These are phyloP conservation scores for Nemania diffusa DNA, from an alignment of 2,329 filamentous ascomycete species.

Conservation along the genomic window DNA sequence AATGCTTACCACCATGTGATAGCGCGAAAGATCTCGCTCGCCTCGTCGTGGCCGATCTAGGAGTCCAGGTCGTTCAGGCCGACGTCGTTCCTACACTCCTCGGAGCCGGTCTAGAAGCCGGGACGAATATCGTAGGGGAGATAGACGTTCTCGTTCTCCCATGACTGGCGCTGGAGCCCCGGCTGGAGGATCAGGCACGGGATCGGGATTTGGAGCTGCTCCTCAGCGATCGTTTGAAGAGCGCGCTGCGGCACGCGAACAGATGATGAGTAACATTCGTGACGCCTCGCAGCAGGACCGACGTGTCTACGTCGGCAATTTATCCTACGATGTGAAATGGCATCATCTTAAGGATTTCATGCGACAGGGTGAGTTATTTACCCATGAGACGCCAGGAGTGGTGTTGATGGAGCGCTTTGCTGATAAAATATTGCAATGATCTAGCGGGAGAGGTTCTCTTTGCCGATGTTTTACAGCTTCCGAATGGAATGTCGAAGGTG, in stretches of 20 bases:
- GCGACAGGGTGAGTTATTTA: slow-evolving; percentile 84
- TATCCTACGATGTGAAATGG: slow-evolving; percentile 99
- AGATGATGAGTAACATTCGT: slow-evolving; percentile 94
- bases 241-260: slow-evolving; percentile 82
- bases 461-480: slow-evolving; percentile 98
- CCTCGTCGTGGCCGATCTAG: slow-evolving; percentile 84
- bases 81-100: slow-evolving; percentile 81
- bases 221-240: slow-evolving; percentile 85
- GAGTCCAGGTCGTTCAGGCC: slow-evolving; percentile 76
- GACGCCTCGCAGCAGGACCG: slow-evolving; percentile 98
- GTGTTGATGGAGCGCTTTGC: slow-evolving; percentile 46
- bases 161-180: slow-evolving; percentile 79
- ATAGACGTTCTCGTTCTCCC: slow-evolving; percentile 84
- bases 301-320: slow-evolving; percentile 98
- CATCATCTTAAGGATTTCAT: slow-evolving; percentile 99
- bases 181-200: slow-evolving; percentile 75
- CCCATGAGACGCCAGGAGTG: slow-evolving; percentile 36
- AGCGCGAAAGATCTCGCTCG: slow-evolving; percentile 87
- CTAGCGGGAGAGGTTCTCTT: slow-evolving; percentile 98
- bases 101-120: slow-evolving; percentile 82
- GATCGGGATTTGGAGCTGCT: slow-evolving; percentile 71
- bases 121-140: slow-evolving; percentile 79
- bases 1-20: slow-evolving; percentile 51
- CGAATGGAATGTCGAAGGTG: slow-evolving; percentile 99
- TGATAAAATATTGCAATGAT: slow-evolving; percentile 52